Evolutionary conservation across 345 rosid genomes (phyloP).

Genomic region (Hibiscus mutabilis): DNA sequence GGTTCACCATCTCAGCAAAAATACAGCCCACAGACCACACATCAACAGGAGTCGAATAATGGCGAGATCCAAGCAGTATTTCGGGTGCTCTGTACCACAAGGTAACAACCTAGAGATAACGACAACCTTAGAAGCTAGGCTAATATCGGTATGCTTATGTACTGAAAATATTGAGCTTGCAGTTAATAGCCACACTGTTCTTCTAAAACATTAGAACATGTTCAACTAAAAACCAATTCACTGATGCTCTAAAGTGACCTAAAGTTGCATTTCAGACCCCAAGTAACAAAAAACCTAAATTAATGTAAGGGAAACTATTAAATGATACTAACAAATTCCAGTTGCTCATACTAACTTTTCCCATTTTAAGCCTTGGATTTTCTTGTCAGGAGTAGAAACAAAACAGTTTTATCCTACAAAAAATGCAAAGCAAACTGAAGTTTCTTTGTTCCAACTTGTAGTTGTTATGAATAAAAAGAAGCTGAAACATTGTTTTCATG

Average conservation of each 20-base stretch:
- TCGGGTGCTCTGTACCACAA: slow-evolving; percentile 99
- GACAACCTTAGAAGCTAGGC: not conserved
- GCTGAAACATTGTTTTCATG: not conserved
- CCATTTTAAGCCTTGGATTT: not conserved
- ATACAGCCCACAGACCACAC: slow-evolving; percentile 99
- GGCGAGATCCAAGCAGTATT: slow-evolving; percentile 92
- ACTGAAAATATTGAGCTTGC: not conserved
- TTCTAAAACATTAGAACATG: not conserved
- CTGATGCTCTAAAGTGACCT: not conserved
- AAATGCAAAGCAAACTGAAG: not conserved
- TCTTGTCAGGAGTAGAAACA: not conserved
- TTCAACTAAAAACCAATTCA: not conserved
- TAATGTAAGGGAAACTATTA: not conserved
- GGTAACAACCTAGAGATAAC: slow-evolving; percentile 70
- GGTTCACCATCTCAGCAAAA: slow-evolving; percentile 98
- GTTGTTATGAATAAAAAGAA: not conserved
- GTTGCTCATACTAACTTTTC: not conserved
- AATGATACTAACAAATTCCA: not conserved
- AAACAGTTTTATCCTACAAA: not conserved
- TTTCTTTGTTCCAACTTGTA: slow-evolving; percentile 7
- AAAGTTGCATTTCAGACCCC: not conserved
- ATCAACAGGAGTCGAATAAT: slow-evolving; percentile 96
- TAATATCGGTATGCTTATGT: not conserved
- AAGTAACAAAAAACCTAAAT: not conserved
- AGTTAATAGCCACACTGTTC: not conserved